Evolutionary conservation across 176 grass and related monocot genomes (phyloP).

Genomic region (Aegilops bicornis): DNA sequence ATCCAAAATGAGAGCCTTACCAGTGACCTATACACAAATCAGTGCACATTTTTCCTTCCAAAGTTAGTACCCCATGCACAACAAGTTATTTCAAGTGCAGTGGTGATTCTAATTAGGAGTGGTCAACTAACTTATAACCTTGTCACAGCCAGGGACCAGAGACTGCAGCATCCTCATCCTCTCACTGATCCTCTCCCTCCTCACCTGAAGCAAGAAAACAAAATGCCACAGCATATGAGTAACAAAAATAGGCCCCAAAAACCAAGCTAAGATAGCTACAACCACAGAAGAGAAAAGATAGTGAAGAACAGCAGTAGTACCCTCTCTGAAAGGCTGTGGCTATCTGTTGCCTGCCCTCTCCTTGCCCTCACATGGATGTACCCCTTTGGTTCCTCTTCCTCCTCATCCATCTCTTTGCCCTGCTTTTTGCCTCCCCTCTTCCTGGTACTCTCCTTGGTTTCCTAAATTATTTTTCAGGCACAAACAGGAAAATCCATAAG

Average conservation of each 20-base stretch:
- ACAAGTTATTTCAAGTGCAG: not conserved
- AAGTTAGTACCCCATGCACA: constrained; percentile 11
- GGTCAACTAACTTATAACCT: constrained; percentile 45
- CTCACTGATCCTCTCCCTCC: constrained; percentile 93
- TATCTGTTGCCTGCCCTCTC: constrained; percentile 96
- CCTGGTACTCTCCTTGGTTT: constrained; percentile 48
- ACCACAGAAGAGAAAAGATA: not conserved
- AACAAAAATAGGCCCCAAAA: constrained; percentile 29
- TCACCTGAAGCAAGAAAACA: constrained; percentile 58
- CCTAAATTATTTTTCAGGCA: constrained; percentile 41
- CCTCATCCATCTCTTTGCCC: constrained; percentile 39
- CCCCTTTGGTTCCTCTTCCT: constrained; percentile 55
- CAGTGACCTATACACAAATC: constrained; percentile 59
- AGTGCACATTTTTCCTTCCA: not conserved
- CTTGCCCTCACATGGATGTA: constrained; percentile 97
- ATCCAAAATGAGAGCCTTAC: constrained; percentile 81
- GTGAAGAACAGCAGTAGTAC: constrained; percentile 38
- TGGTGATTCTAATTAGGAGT: not conserved
- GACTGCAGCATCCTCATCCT: constrained; percentile 95
- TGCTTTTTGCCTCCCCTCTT: constrained; percentile 52
- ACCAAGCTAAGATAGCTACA: constrained; percentile 8
- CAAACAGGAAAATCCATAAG: constrained; percentile 12
- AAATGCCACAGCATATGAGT: constrained; percentile 22
- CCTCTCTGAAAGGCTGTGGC: constrained; percentile 94
- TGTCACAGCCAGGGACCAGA: constrained; percentile 93